Percentiles rank a stretch among this genome's conserved stretches.
Evolutionary conservation across 805 yeast species (phyloP).

Genomic region (Metschnikowia koreensis): DNA sequence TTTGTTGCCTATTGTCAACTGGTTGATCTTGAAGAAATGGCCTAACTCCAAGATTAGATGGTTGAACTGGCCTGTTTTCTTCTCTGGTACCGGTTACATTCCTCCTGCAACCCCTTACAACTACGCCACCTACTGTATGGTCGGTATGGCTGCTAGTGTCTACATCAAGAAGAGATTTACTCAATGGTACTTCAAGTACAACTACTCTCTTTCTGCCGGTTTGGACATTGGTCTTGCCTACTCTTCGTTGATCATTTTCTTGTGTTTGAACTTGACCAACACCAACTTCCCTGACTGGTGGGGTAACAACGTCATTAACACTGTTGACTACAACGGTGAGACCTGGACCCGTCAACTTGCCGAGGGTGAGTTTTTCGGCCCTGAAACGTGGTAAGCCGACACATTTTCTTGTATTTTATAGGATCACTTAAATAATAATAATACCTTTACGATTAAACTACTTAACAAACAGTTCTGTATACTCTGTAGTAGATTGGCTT

Average conservation of each 20-base stretch:
- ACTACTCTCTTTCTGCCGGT: constrained; percentile 45
- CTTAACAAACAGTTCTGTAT: constrained; percentile 56
- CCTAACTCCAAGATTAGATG: constrained; percentile 34
- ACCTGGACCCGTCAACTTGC: constrained; percentile 28
- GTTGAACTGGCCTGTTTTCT: constrained; percentile 42
- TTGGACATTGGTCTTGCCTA: constrained; percentile 45
- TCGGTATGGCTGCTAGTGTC: constrained; percentile 36
- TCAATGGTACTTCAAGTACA: constrained; percentile 47
- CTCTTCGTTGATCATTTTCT: constrained; percentile 39
- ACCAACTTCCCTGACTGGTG: constrained; percentile 52
- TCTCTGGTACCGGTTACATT: constrained; percentile 52
- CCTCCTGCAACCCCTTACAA: constrained; percentile 78
- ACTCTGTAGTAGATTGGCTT: constrained; percentile 48
- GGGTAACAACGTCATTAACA: constrained; percentile 54
- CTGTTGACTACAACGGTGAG: constrained; percentile 37
- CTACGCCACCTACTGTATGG: constrained; percentile 53
- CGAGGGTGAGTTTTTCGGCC: constrained; percentile 49
- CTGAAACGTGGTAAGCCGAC: constrained; percentile 41
- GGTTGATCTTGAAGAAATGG: constrained; percentile 42
- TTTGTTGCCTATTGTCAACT: constrained; percentile 33
- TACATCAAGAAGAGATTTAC: constrained; percentile 39
- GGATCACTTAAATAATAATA: neutral
- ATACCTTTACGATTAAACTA: neutral
- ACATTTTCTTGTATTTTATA: neutral
- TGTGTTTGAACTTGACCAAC: constrained; percentile 26